Conservation (phyloP, 306 rosid species). For the Citrullus amarus region DNA sequence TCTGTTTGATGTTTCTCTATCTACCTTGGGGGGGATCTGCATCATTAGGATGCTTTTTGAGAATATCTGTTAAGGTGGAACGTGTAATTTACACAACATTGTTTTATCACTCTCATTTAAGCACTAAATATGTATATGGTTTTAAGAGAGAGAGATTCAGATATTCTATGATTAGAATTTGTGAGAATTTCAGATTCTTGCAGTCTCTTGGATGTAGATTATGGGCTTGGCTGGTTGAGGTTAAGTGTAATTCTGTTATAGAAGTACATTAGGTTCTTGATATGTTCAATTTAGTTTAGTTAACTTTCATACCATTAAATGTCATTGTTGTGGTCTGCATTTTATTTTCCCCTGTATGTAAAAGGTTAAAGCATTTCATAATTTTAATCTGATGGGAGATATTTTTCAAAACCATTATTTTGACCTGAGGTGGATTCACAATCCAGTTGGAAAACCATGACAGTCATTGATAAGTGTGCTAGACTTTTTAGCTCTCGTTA, state of each 20-base stretch:
- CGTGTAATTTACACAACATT: not conserved
- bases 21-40: not conserved
- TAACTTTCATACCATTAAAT: not conserved
- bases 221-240: not conserved
- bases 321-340: not conserved
- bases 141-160: not conserved
- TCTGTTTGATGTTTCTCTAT: not conserved
- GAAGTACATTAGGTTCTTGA: not conserved
- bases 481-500: not conserved
- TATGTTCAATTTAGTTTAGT: not conserved
- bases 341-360: not conserved
- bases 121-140: not conserved
- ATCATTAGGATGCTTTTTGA: not conserved
- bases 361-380: not conserved
- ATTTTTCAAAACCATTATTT: not conserved
- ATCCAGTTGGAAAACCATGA: not conserved
- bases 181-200: not conserved
- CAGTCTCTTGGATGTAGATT: not conserved
- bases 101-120: not conserved
- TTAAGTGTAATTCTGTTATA: not conserved
- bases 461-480: not conserved
- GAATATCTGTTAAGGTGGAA: not conserved
- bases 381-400: not conserved
- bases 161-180: not conserved
- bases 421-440: not conserved